Percentiles rank a stretch among this genome's conserved stretches.
Evolutionary conservation across 2,329 filamentous ascomycete species (phyloP).

Genomic region (Penicillium corylophilum): DNA sequence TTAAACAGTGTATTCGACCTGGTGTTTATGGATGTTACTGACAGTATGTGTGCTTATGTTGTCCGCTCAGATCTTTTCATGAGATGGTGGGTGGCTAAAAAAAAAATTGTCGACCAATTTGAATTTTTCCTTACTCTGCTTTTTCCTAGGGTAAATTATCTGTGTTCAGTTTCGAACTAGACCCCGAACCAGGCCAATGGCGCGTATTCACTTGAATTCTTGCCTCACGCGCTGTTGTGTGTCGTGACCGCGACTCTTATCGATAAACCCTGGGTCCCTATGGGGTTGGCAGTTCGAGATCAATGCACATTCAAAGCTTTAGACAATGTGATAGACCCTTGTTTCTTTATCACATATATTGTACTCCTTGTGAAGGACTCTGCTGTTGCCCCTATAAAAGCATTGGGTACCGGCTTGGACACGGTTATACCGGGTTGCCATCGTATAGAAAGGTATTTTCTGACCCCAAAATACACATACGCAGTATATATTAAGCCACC

Average conservation of each 20-base stretch:
- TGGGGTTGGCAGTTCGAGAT: neutral
- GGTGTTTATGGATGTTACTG: neutral
- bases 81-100: neutral
- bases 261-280: neutral
- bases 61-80: neutral
- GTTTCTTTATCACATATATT: too few relatives aligned
- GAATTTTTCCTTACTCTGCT: neutral
- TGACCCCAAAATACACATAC: too few relatives aligned
- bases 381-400: too few relatives aligned
- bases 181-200: neutral
- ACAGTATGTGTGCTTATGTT: neutral
- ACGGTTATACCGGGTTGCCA: too few relatives aligned
- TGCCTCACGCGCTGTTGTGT: neutral
- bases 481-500: too few relatives aligned
- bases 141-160: neutral
- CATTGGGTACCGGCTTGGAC: too few relatives aligned
- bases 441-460: too few relatives aligned
- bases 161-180: neutral
- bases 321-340: too few relatives aligned
- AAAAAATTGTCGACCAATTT: neutral
- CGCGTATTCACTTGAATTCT: neutral
- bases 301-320: too few relatives aligned
- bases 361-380: too few relatives aligned
- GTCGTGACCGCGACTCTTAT: neutral
- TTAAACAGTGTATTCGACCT: neutral